Percentiles rank a stretch among this genome's conserved stretches.
Evolutionary conservation across 2,329 filamentous ascomycete genomes (phyloP).

Genomic region (Fusarium cyanostomum): DNA sequence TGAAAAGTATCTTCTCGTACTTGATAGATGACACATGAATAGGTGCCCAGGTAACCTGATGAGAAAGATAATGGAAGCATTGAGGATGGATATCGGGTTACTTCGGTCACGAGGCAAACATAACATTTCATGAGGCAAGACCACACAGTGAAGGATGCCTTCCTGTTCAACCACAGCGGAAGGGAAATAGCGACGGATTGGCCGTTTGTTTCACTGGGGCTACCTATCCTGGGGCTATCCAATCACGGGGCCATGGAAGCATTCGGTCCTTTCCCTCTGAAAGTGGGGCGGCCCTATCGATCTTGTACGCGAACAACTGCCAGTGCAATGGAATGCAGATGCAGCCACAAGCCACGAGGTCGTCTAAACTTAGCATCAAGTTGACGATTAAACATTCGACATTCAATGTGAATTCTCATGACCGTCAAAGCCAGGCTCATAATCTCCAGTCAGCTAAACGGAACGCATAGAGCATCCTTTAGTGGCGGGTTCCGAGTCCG

Average conservation of each 20-base stretch:
- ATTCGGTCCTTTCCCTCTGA: constrained; percentile 39
- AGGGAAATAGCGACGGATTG: not conserved
- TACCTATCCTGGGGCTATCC: constrained; percentile 23
- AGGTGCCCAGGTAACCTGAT: too few species aligned
- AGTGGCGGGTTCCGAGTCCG: not conserved
- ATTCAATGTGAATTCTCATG: too few species aligned
- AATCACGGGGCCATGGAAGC: constrained; percentile 34
- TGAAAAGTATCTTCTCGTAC: not conserved
- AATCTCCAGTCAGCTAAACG: not conserved
- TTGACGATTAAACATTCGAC: too few species aligned
- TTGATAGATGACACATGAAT: too few species aligned
- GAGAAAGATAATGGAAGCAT: not conserved
- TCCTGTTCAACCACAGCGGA: not conserved
- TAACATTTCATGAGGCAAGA: not conserved
- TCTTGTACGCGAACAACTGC: constrained; percentile 17
- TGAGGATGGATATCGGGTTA: not conserved
- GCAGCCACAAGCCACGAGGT: not conserved
- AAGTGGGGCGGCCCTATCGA: constrained; percentile 31
- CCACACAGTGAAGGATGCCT: not conserved
- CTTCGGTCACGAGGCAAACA: not conserved
- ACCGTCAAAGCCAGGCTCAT: not conserved
- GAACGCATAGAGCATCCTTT: not conserved
- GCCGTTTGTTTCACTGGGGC: not conserved
- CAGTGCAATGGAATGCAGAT: not conserved
- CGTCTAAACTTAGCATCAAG: constrained; percentile 2